Percentiles rank a stretch among this genome's conserved stretches.
Evolutionary conservation across 495 filamentous ascomycete species (phyloP).

Genomic region (Neurospora intermedia): DNA sequence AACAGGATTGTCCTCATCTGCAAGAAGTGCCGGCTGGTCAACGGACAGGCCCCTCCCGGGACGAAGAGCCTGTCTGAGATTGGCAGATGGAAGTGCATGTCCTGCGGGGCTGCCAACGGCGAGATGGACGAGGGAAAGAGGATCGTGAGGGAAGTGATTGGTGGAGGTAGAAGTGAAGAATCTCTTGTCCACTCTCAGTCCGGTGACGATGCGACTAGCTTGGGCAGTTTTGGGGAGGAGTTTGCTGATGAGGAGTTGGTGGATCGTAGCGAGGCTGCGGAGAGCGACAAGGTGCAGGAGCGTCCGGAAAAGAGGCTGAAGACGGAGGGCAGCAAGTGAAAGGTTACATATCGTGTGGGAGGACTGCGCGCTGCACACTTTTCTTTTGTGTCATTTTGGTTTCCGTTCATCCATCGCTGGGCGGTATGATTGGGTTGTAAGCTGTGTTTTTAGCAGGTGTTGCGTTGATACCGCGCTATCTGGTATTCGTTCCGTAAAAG

Average conservation of each 20-base stretch:
- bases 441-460: neutral
- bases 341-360: neutral
- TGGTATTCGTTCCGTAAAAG: neutral
- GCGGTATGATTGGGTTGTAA: neutral
- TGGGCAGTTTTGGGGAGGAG: neutral
- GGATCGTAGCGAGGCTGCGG: neutral
- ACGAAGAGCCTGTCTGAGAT: conserved; percentile 66
- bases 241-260: neutral
- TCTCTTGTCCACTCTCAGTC: neutral
- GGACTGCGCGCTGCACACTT: neutral
- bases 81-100: conserved; percentile 80
- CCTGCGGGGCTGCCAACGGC: conserved; percentile 78
- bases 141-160: conserved; percentile 41
- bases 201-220: neutral
- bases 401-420: neutral
- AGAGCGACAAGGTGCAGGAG: neutral
- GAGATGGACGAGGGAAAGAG: conserved; percentile 57
- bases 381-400: neutral
- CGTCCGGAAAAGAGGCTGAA: neutral
- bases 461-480: neutral
- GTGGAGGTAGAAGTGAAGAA: conserved; percentile 3
- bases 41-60: conserved; percentile 91
- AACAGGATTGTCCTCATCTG: conserved; percentile 90
- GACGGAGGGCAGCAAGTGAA: neutral
- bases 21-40: conserved; percentile 71